Conservation (phyloP, 2,329 filamentous ascomycete genomes). For the Cladosporium sp. region DNA sequence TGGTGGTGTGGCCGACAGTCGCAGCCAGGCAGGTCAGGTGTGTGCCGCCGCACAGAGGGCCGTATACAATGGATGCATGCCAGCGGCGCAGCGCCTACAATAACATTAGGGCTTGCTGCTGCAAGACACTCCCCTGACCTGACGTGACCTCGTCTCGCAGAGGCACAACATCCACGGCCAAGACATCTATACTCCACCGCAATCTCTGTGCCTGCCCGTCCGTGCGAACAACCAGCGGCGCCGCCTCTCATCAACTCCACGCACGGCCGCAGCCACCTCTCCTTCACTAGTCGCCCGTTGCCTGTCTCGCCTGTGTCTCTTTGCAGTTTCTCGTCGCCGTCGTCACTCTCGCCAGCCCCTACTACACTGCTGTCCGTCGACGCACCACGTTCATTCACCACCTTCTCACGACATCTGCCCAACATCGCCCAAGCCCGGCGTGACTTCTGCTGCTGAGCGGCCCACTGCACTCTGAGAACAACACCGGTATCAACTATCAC, state of each 20-base stretch:
- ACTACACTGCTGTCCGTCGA: not conserved
- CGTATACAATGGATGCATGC: not conserved
- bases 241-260: not conserved
- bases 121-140: not conserved
- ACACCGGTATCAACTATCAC: not conserved
- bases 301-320: not conserved
- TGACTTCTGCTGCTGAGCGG: constrained; percentile 10
- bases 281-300: constrained; percentile 2
- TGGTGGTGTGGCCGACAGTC: too few species aligned
- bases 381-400: constrained; percentile 9
- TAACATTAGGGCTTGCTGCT: not conserved
- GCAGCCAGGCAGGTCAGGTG: too few species aligned
- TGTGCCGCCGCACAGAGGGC: too few species aligned
- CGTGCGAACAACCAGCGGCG: not conserved
- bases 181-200: not conserved
- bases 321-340: not conserved
- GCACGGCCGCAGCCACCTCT: not conserved
- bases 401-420: not conserved
- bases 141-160: not conserved
- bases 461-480: not conserved
- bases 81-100: not conserved
- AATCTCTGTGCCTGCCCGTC: not conserved
- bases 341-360: not conserved
- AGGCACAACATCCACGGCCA: not conserved
- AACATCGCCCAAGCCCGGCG: not conserved